Base-by-base conservation (phyloP, 2,329 filamentous ascomycete genomes). In the Spiromastix sp. region DNA sequence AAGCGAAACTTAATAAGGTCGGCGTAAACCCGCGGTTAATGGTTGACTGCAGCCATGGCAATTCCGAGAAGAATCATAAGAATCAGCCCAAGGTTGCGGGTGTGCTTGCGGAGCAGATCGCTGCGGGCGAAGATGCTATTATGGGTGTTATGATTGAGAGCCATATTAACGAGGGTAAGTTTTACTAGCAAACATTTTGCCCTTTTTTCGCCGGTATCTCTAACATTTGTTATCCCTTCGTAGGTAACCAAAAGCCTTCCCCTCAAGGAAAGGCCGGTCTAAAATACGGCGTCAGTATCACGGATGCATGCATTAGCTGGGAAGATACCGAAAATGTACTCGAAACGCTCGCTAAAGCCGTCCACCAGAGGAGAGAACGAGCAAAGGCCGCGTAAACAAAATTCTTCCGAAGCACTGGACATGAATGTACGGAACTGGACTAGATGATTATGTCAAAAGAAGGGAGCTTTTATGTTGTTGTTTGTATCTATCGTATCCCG, bases 131-230 rank as follows among this genome's bases (percentile, higher is more conserved):
- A 66, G 72, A 73, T 3, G 81, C 70, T 32, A 91, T 98, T 54
- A 89, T 95, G 77, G 91, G 91, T 51, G 85, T 96, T 41, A 98
- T 98, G 91, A 93, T 98, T 52, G 91, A 98, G 70, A 93, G 84
- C 61, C 84, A 96, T 61, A 93, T 96, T 64, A 81, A 89, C 52
- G 89, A 95, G 66, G 87, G 83, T 81, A 59, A 52, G 70, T 55
- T 24, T 26, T 9, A 26, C 11, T 12, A 24, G 30, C 22, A 10
- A 2, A 16, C 19, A 13, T 30, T 28, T 17, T 19, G 5, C 13
- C 25, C n/a, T 3, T 30, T 30, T 26, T 26, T 2, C 10, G 4
- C 4, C 4, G n/a, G n/a, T n/a, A n/a, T n/a, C n/a, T n/a, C n/a
- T n/a, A n/a, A n/a, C n/a, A n/a, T n/a, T n/a, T n/a, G n/a, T n/a